Conservation (phyloP, 768 basidiomycete species). For the Suillus lakei region DNA sequence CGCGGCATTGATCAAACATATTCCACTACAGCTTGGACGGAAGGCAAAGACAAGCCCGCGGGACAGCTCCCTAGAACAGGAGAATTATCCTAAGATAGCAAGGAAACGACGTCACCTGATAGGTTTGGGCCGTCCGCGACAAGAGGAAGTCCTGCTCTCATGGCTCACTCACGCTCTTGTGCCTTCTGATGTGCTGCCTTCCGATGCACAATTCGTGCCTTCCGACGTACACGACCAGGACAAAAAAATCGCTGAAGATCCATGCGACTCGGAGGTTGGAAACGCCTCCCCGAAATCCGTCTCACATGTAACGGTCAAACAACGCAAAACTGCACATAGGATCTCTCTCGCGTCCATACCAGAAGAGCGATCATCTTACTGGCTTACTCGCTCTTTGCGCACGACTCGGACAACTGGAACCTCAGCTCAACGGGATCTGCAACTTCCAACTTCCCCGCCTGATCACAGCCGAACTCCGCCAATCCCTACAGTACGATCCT, state of each 20-base stretch:
- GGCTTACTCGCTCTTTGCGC: slow-evolving; percentile 14
- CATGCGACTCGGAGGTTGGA: no score
- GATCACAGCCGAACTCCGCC: background rate
- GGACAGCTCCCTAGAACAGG: background rate
- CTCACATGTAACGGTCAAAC: background rate
- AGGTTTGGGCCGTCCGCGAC: background rate
- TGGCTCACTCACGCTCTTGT: slow-evolving; percentile 8
- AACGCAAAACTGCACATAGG: no score
- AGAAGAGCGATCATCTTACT: background rate
- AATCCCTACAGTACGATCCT: background rate
- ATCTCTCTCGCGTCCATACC: background rate
- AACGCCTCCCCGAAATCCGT: background rate
- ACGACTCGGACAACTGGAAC: background rate
- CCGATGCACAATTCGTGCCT: background rate
- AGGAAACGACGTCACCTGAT: background rate
- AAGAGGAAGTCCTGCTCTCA: background rate
- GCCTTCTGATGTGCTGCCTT: background rate
- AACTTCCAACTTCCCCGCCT: background rate
- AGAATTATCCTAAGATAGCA: background rate
- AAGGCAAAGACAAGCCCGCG: slow-evolving; percentile 3
- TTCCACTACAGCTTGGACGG: background rate
- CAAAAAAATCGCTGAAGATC: background rate
- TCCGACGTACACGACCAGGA: background rate
- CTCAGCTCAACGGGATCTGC: background rate
- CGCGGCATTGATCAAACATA: background rate